Evolutionary conservation across 2,329 filamentous ascomycete species (phyloP), one percentile per base, ranked within the genome.

Genomic region (Microdochium trichocladiopsis): DNA sequence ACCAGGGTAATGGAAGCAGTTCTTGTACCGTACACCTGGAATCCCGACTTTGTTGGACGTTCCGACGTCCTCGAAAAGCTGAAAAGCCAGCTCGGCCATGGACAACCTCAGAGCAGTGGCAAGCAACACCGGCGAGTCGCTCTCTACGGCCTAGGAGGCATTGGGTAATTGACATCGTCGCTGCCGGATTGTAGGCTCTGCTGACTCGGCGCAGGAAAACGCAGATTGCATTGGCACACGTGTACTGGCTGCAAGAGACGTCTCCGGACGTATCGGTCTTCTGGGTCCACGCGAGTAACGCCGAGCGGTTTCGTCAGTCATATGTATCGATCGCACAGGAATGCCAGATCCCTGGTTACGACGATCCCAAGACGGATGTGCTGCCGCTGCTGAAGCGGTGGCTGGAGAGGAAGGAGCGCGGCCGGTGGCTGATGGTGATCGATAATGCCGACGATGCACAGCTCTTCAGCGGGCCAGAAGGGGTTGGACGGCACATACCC

Each of bases 271-370:
- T 59, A 4, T 67, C 65, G 0, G 51, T 70, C 0, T 69, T 67
- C 49, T 69, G 66, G 67, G 58, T 70, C 16, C 62, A 67, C 48
- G 67, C 63, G 1, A 66, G 61, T 54, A 69, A 53, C 51, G 36
- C 52, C 0, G 58, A 65, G 12, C 63, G 60, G 2, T 67, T 69
- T 48, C 59, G 57, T 2, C 53, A 65, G 52, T 51, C 60, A 4
- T 69, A 58, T 43, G 41, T 53, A 25, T 57, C 48, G 0, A 63
- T 68, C 28, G 63, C 65, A 2, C 45, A 61, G 37, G 54, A 61
- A 50, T 65, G 60, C 37, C 31, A 56, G 1, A 58, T 50, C 50
- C 49, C 63, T 2, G 61, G 62, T 9, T 47, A 55, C 25, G 52
- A 62, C 3, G 55, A 61, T 41, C 57, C 57, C 9, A 52, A 61